Base-by-base conservation (phyloP, 2,329 filamentous ascomycete genomes). In the Colletotrichum sp. region DNA sequence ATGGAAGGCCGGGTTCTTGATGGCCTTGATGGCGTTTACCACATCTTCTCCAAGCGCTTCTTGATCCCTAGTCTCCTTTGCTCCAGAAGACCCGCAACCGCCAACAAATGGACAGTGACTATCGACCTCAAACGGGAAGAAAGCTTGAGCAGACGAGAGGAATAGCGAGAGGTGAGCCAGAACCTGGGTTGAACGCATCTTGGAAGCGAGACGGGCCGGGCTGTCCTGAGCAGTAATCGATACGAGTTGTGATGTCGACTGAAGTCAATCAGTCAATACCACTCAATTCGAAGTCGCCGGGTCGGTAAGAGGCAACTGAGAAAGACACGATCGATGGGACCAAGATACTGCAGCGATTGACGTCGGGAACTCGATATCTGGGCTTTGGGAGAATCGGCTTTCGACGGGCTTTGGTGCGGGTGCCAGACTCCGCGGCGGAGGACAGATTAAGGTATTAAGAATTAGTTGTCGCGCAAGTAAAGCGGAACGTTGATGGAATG, bases 91-190 rank as follows among this genome's bases (percentile, higher is more conserved):
- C 74, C 79, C 56, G 78, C 82, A 80, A 71, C 80, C 71, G 55
- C 76, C 67, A 65, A 80, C 79, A 38, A 82, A 80, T 66, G 82
- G 68, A 63, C 81, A 82, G 59, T 78, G 76, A 78, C 28, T 73
- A 72, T 10, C 88, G 87, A 18, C 58, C 26, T 34, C 79, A 85
- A 90, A 6, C 87, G 87, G 64, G 82, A 88, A 80, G 30, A 91
- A 89, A 68, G 89, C 89, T 68, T 86, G 81, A 70, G 84, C 84
- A 65, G 84, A 81, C 52, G 86, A 83, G 70, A 85, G 83, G 83
- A 86, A 90, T 80, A 90, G 80, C 78, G 87, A 85, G 80, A 91
- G 80, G 79, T 87, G 87, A 74, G 87, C 79, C 58, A 90, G 78
- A 74, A 85, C 67, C 58, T 81, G 76, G 69, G 80, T 77, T 65